A percentile compares a stretch with the other conserved stretches of the same genome.
phyloP scores from a whole-genome alignment of 805 yeast genomes.

The Dipodascus geniculatus region DNA sequence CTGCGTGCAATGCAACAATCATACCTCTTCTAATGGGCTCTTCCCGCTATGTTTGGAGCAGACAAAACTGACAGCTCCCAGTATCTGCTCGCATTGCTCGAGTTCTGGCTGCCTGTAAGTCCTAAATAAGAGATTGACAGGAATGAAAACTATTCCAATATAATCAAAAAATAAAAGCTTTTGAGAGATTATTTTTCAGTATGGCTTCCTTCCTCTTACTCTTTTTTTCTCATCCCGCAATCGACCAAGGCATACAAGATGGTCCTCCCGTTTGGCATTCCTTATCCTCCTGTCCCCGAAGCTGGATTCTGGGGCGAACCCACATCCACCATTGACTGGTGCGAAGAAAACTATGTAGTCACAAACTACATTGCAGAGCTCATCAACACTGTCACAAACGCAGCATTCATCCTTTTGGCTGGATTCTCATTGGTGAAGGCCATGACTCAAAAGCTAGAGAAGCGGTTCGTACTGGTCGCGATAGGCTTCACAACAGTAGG shows the following conservation, averaged over 20 bases:
- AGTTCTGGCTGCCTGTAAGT: too few species aligned
- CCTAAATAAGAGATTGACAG: too few species aligned
- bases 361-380: conserved; percentile 82
- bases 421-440: conserved; percentile 51
- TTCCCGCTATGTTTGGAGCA: not conserved
- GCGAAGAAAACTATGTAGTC: conserved; percentile 92
- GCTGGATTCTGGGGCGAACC: conserved; percentile 25
- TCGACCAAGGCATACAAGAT: conserved; percentile 14
- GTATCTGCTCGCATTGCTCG: too few species aligned
- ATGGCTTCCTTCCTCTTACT: not conserved
- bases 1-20: not conserved
- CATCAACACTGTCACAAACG: conserved; percentile 74
- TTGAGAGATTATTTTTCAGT: not conserved
- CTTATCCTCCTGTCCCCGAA: conserved; percentile 15
- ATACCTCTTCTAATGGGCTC: not conserved
- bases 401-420: conserved; percentile 37
- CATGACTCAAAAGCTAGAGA: conserved; percentile 47
- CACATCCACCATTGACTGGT: conserved; percentile 97
- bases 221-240: not conserved
- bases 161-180: not conserved
- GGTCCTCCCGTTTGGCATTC: conserved; percentile 21
- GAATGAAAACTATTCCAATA: too few species aligned
- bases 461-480: conserved; percentile 58
- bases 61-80: not conserved
- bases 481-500: conserved; percentile 85